A percentile compares a stretch with the other conserved stretches of the same genome.
phyloP scores from a whole-genome alignment of 75 land plant genomes.

The Picea sitchensis region DNA sequence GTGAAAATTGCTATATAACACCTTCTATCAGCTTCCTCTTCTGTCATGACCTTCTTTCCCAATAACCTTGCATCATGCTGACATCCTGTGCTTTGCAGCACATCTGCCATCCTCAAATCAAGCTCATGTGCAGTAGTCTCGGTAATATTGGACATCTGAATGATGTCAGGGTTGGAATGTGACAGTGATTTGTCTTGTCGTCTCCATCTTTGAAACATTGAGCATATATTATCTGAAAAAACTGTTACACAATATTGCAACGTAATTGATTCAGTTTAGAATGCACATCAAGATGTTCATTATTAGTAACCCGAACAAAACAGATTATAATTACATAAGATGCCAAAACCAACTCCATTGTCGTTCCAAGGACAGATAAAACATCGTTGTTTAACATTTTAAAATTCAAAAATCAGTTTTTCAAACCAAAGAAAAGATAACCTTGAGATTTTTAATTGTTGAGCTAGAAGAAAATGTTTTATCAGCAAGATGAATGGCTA shows the following conservation, averaged over 20 bases:
- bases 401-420: no score
- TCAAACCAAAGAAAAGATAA: no score
- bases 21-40: conserved; percentile 25
- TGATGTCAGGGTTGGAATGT: neutral
- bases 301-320: neutral
- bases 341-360: neutral
- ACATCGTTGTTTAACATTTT: no score
- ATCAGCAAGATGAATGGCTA: no score
- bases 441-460: no score
- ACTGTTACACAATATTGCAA: neutral
- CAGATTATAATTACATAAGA: neutral
- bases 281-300: neutral
- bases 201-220: neutral
- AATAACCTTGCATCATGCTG: no score
- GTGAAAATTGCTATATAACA: conserved; percentile 73
- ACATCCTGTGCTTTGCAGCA: no score
- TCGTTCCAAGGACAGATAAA: neutral
- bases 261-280: neutral
- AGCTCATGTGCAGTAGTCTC: neutral
- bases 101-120: no score
- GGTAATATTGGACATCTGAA: neutral
- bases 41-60: neutral
- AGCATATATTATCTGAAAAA: neutral
- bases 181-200: conserved; percentile 1
- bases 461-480: no score